Base-by-base conservation (phyloP, 2,329 filamentous ascomycete species). In the Orbilia brochopaga region DNA sequence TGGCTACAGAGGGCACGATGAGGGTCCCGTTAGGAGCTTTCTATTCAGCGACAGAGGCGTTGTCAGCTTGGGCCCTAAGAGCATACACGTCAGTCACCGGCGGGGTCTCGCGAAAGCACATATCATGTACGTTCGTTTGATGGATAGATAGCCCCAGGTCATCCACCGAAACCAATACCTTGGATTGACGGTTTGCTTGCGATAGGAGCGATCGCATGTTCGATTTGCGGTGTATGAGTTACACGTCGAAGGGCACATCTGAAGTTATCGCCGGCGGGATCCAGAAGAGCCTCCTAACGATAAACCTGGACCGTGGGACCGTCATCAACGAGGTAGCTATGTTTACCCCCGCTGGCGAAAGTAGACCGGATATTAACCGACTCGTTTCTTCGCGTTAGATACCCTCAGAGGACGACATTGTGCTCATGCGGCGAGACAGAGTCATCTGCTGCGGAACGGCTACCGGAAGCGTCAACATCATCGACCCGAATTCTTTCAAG, bases 141-240 rank as follows among this genome's bases (percentile, higher is more conserved):
- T n/a, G n/a, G n/a, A n/a, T n/a, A n/a, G n/a, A n/a, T n/a, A n/a
- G n/a, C n/a, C 35, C n/a, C 7, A 8, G 27, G 10, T 21, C n/a
- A 5, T 8, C 35, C 17, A 30, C 48, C 44, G 59, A 64, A 27
- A 27, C 37, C 15, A 11, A 8, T 15, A 57, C 10, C 48, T 10
- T 19, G 23, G 17, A 48, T 21, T 19, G 42, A 30, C 6, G 23
- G 13, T 30, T 57, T 11, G 37, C 7, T 2, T 15, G 19, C 15
- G 27, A 23, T 53, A 73, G 62, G 75, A 74, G 74, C 90, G 88
- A 74, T 84, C 83, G 87, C 27, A 88, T 89, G 63, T 96, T 97
- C 74, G 91, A 97, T 78, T 82, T 99, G 74, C 87, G 87, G 76
- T 97, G 94, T 80, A 97, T 97, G 92, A 93, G 90, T 79, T 97